Percentiles rank a stretch among this genome's conserved stretches.
These are phyloP conservation scores for Tricholomella constricta DNA, from an alignment of 768 basidiomycete species.

Conservation along the genomic window DNA sequence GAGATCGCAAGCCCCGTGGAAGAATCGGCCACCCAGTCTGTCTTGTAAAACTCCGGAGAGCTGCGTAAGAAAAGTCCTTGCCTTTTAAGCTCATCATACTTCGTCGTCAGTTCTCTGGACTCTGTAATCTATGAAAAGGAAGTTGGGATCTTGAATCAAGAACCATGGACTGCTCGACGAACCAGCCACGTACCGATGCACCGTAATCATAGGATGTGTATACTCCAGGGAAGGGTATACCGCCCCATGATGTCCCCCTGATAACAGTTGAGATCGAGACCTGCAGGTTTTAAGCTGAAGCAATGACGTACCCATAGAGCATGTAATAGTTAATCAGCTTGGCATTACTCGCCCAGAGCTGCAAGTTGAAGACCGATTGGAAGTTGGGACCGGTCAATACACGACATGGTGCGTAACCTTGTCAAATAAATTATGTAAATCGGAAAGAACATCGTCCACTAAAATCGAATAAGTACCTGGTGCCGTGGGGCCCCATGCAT, in stretches of 20 bases:
- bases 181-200: constrained; percentile 45
- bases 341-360: constrained; percentile 79
- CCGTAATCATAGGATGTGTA: constrained; percentile 87
- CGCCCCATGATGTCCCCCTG: constrained; percentile 88
- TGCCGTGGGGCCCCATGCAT: constrained; percentile 78
- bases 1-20: constrained; percentile 46
- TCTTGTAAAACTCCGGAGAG: constrained; percentile 79
- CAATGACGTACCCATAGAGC: constrained; percentile 65
- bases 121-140: constrained; percentile 53
- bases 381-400: constrained; percentile 72
- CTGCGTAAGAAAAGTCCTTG: constrained; percentile 80
- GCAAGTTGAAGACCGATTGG: constrained; percentile 76
- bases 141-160: not conserved
- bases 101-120: constrained; percentile 61
- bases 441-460: too few species aligned
- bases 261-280: not conserved
- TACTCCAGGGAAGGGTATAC: constrained; percentile 75
- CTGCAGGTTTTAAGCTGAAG: not conserved
- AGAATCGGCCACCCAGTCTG: constrained; percentile 69
- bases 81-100: constrained; percentile 77
- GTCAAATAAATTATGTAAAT: not conserved
- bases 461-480: constrained; percentile 46
- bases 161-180: too few species aligned
- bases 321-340: constrained; percentile 87
- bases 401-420: constrained; percentile 66